phyloP scores from a whole-genome alignment of 306 rosid species.

The Vigna radiata region DNA sequence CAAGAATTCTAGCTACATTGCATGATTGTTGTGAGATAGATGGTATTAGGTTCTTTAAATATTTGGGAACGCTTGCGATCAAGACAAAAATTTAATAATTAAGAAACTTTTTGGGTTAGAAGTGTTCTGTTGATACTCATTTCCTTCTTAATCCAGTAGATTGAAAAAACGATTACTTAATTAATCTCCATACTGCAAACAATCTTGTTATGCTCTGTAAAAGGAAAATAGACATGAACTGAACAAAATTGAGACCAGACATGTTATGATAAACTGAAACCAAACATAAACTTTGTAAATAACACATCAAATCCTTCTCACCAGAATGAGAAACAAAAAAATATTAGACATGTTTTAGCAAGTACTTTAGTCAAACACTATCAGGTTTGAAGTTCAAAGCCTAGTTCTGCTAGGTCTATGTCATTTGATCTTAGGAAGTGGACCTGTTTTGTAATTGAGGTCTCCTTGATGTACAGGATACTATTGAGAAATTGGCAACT shows the following conservation, averaged over 20 bases:
- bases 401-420: not conserved
- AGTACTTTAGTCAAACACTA: not conserved
- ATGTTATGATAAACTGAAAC: not conserved
- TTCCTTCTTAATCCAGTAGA: not conserved
- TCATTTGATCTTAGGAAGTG: not conserved
- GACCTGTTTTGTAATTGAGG: not conserved
- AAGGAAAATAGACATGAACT: not conserved
- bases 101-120: not conserved
- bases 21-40: slow-evolving; percentile 20
- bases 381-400: not conserved
- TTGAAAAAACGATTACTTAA: not conserved
- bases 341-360: not conserved
- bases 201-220: not conserved
- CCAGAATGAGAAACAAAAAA: not conserved
- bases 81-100: not conserved
- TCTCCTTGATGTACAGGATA: not conserved
- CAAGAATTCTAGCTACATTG: not conserved
- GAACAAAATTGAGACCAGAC: not conserved
- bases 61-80: not conserved
- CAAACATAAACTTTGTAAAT: not conserved
- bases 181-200: not conserved
- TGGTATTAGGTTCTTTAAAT: slow-evolving; percentile 14
- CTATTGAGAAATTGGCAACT: not conserved
- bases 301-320: not conserved
- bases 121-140: not conserved